Evolutionary conservation across 345 rosid species (phyloP).

Genomic region (Salix exigua): DNA sequence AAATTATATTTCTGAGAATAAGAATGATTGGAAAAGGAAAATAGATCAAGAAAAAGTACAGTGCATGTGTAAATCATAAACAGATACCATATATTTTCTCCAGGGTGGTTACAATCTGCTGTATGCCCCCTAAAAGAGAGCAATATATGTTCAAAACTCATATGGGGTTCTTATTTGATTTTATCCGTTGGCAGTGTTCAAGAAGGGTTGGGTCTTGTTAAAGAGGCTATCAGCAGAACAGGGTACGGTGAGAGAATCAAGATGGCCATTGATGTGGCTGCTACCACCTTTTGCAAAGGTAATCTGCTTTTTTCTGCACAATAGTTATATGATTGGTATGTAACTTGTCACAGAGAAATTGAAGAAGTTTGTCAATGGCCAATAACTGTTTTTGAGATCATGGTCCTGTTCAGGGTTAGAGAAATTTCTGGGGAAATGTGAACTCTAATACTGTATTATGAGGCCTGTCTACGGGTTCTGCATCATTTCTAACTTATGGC

Average conservation of each 20-base stretch:
- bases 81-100: neutral
- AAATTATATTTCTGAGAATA: neutral
- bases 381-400: neutral
- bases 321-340: neutral
- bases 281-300: slow-evolving; percentile 88
- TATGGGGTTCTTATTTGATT: neutral
- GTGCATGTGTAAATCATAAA: neutral
- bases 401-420: neutral
- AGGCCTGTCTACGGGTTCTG: neutral
- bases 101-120: neutral
- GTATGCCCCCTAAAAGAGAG: neutral
- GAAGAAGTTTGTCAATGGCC: too few relatives aligned
- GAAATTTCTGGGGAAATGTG: neutral
- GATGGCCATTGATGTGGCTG: slow-evolving; percentile 87
- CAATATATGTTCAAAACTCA: slow-evolving; percentile 1
- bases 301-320: slow-evolving; percentile 23
- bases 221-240: slow-evolving; percentile 89
- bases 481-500: neutral
- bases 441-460: neutral
- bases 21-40: neutral
- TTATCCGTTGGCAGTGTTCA: slow-evolving; percentile 50
- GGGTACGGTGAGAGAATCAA: slow-evolving; percentile 76
- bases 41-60: neutral
- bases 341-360: neutral
- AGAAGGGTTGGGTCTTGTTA: slow-evolving; percentile 91